Base-by-base conservation (phyloP, 2,329 filamentous ascomycete genomes). In the Aureobasidium mangrovei region DNA sequence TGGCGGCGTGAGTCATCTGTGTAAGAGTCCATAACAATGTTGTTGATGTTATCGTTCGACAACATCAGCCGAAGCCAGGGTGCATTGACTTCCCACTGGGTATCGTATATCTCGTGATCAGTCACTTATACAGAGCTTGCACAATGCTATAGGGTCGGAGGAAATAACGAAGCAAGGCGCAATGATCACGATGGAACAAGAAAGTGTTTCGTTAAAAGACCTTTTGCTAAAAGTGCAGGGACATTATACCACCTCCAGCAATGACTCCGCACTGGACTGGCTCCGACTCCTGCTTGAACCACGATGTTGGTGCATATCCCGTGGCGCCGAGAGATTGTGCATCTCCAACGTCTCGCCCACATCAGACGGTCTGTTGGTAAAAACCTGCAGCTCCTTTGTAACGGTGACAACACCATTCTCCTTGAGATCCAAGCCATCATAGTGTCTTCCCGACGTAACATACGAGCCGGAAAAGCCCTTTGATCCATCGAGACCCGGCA, bases 351-450 rank as follows among this genome's bases (percentile, higher is more conserved):
- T 18, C 6, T 51, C 36, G 5, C 47, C 47, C 7, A 24, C 18
- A 9, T 27, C 10, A 3, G 36, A 41, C 0, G 40, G 40, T 31
- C 42, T 28, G 9, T 54, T 33, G 1, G 27, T n/a, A 18, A 6
- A 39, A 0, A 54, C 10, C 9, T 45, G 35, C 26, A 54, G 29
- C 24, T 54, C 53, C 12, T 18, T 47, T 2, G 53, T 54, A 2
- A 54, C 53, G 3, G 53, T 54, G 6, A 54, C 43, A 3, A 54
- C 29, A 24, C 43, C 53, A 28, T 54, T 39, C 7, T 54, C 53
- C 36, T 54, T 54, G 26, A n/a, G 28, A 6, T 32, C 28, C 32
- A 47, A 3, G 3, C 36, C 39, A 27, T 7, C 7, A 35, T 7
- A 12, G 9, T 45, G 31, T 1, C 41, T 33, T 5, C n/a, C n/a